Conservation (phyloP, 495 filamentous ascomycete species). For the Xylaria longipes region DNA sequence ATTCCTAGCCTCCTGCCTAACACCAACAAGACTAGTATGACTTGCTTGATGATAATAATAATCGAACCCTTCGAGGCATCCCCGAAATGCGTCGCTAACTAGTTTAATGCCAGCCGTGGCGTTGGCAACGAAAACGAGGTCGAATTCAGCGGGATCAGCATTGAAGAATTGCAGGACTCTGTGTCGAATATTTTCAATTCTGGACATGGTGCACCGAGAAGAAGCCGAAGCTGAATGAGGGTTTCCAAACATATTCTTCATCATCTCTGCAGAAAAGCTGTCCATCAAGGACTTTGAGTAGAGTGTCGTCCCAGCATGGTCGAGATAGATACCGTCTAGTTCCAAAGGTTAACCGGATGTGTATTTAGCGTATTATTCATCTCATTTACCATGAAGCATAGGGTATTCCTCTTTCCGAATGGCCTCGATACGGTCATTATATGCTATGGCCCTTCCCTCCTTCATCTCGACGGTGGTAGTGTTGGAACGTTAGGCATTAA, state of each 20-base stretch:
- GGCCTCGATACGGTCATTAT: conserved; percentile 70
- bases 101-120: conserved; percentile 91
- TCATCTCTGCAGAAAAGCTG: conserved; percentile 75
- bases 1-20: conserved; percentile 71
- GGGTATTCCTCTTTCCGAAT: conserved; percentile 81
- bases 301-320: conserved; percentile 88
- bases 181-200: conserved; percentile 78
- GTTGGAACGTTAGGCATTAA: conserved; percentile 27
- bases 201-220: conserved; percentile 74
- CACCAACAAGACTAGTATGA: conserved; percentile 88
- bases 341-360: conserved; percentile 8
- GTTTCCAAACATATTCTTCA: conserved; percentile 82
- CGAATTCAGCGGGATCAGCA: conserved; percentile 82
- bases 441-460: conserved; percentile 46
- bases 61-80: conserved; percentile 69
- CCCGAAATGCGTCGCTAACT: conserved; percentile 75
- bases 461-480: conserved; percentile 35
- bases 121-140: conserved; percentile 91
- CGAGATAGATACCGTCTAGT: conserved; percentile 81
- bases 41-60: conserved; percentile 85
- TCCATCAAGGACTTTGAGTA: conserved; percentile 85
- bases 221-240: conserved; percentile 87
- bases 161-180: conserved; percentile 80
- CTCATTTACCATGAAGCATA: conserved; percentile 72
- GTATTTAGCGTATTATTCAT: conserved; percentile 24